Conservation (phyloP, 192 early-diverging fungal species). For the Rhizoclosmatium globosum region DNA sequence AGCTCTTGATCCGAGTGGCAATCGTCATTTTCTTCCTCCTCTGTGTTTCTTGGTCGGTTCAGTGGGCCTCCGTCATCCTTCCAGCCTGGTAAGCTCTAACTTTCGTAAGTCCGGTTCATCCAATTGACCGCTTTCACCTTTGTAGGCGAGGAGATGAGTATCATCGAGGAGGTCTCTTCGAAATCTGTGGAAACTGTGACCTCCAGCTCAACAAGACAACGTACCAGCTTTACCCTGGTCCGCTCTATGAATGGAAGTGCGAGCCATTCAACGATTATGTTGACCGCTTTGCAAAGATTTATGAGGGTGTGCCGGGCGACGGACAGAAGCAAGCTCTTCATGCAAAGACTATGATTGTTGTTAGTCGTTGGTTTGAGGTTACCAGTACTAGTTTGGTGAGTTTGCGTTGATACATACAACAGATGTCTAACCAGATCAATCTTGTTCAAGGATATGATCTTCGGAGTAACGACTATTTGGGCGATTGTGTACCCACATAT, state of each 20-base stretch:
- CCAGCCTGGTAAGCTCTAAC: too few species aligned
- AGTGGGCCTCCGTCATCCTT: too few species aligned
- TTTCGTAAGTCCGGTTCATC: too few species aligned
- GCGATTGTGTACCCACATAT: neutral
- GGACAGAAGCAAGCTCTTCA: neutral
- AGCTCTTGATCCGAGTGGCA: too few species aligned
- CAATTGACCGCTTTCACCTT: neutral
- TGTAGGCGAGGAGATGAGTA: conserved; percentile 24
- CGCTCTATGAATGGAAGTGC: neutral
- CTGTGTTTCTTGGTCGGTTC: too few species aligned
- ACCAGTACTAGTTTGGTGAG: neutral
- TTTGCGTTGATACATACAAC: too few species aligned
- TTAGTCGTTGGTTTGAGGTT: neutral
- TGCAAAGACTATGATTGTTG: conserved; percentile 3
- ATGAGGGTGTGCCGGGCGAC: too few species aligned
- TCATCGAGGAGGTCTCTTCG: conserved; percentile 27
- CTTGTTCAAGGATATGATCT: neutral
- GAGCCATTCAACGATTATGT: neutral
- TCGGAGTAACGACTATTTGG: neutral
- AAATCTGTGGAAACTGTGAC: conserved; percentile 26
- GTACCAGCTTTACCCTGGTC: neutral
- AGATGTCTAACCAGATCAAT: too few species aligned
- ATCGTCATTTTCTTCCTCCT: too few species aligned
- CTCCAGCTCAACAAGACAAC: neutral
- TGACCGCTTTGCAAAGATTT: neutral